Evolutionary conservation across 2,329 filamentous ascomycete species (phyloP).

Genomic region (Colletotrichum sp.): DNA sequence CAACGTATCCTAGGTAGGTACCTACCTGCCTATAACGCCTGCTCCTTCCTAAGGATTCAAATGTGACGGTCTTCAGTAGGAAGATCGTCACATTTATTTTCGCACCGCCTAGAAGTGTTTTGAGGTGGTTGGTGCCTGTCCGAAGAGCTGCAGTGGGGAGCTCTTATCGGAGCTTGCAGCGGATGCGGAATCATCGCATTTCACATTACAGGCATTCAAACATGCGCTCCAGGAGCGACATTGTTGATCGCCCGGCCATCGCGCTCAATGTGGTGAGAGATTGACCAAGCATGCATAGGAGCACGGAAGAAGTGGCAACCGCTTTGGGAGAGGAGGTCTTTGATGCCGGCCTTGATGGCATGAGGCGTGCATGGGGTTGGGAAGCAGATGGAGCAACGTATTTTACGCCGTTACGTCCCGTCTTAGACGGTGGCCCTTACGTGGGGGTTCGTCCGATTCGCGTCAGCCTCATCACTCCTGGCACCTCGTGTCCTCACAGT

Average conservation of each 20-base stretch:
- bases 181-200: background rate
- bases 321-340: background rate
- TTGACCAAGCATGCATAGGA: background rate
- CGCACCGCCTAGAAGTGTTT: background rate
- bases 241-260: background rate
- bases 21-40: too few species aligned
- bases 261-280: background rate
- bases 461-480: too few species aligned
- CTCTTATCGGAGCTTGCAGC: background rate
- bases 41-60: too few species aligned
- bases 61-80: too few species aligned
- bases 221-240: background rate
- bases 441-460: background rate
- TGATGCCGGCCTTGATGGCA: background rate
- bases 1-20: too few species aligned
- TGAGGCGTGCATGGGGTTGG: background rate
- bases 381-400: background rate
- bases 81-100: too few species aligned
- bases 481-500: background rate
- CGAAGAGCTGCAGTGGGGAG: background rate
- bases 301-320: background rate
- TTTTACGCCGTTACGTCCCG: background rate
- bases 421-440: background rate
- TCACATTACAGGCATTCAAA: background rate
- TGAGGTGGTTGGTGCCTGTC: background rate